Percentiles rank a stretch among this genome's conserved stretches.
Evolutionary conservation across 164 flowering plant genomes (phyloP).

Genomic region (Stephania japonica): DNA sequence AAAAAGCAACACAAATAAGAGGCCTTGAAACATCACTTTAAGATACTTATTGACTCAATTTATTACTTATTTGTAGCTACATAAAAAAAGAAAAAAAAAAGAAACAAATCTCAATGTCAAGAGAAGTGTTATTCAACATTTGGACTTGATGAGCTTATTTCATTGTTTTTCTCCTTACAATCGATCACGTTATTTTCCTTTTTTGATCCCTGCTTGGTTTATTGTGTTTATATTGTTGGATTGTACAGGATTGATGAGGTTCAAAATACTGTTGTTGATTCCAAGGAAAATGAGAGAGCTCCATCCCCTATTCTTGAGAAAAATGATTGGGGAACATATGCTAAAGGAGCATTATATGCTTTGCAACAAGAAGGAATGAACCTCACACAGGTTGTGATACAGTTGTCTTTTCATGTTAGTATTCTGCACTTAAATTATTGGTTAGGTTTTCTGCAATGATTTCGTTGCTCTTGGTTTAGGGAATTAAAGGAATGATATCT

Average conservation of each 20-base stretch:
- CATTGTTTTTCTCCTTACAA: not conserved
- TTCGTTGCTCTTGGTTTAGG: slow-evolving; percentile 43
- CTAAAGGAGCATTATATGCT: slow-evolving; percentile 86
- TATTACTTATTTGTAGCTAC: not conserved
- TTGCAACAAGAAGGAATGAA: slow-evolving; percentile 45
- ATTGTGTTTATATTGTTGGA: not conserved
- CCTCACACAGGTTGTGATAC: slow-evolving; percentile 47
- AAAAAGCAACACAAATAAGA: too few species aligned
- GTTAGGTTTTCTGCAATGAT: not conserved
- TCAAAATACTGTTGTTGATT: slow-evolving; percentile 38
- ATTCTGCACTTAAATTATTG: not conserved
- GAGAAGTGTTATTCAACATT: not conserved
- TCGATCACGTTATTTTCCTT: not conserved
- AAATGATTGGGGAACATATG: slow-evolving; percentile 79
- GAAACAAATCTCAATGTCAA: not conserved
- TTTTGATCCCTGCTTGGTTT: not conserved
- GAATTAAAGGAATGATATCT: slow-evolving; percentile 70
- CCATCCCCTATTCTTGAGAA: slow-evolving; percentile 32
- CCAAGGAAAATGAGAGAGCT: slow-evolving; percentile 21
- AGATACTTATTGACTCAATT: not conserved
- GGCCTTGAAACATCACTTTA: not conserved
- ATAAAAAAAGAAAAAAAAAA: not conserved
- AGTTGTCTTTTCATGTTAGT: not conserved
- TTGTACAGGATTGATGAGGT: slow-evolving; percentile 58
- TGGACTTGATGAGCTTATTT: not conserved